phyloP scores from a whole-genome alignment of 345 rosid genomes.

The Eucalyptus cloeziana region DNA sequence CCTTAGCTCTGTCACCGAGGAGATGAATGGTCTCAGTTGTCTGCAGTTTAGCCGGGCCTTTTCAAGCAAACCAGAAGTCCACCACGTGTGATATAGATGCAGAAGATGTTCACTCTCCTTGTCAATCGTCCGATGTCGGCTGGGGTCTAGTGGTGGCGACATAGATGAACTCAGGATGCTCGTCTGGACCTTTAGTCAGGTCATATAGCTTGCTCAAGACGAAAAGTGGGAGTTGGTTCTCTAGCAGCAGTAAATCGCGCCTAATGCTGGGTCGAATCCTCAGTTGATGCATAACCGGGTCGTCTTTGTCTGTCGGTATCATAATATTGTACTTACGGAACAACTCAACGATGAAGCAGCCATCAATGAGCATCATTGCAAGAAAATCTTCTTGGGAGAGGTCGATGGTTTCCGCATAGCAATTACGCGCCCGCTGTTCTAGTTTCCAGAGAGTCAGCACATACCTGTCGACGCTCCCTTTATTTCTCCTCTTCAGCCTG shows the following conservation, averaged over 20 bases:
- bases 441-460: fast-evolving
- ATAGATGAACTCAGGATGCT: fast-evolving
- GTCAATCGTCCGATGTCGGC: fast-evolving
- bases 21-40: fast-evolving
- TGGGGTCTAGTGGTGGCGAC: fast-evolving
- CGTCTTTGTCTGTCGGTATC: too few species aligned
- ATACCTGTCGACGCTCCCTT: too few species aligned
- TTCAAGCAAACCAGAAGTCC: too few species aligned
- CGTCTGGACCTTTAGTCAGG: background rate
- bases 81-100: fast-evolving
- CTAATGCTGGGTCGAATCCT: fast-evolving
- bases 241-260: background rate
- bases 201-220: too few species aligned
- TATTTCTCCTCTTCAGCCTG: too few species aligned
- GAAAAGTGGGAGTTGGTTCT: background rate
- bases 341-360: background rate
- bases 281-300: fast-evolving
- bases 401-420: background rate
- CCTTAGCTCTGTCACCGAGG: fast-evolving
- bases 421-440: background rate
- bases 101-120: fast-evolving
- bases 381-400: background rate
- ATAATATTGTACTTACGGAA: background rate
- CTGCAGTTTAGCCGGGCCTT: fast-evolving
- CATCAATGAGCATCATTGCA: background rate